These are phyloP conservation scores for Bisporella sp. DNA, from an alignment of 2,329 filamentous ascomycete genomes.

Conservation along the genomic window DNA sequence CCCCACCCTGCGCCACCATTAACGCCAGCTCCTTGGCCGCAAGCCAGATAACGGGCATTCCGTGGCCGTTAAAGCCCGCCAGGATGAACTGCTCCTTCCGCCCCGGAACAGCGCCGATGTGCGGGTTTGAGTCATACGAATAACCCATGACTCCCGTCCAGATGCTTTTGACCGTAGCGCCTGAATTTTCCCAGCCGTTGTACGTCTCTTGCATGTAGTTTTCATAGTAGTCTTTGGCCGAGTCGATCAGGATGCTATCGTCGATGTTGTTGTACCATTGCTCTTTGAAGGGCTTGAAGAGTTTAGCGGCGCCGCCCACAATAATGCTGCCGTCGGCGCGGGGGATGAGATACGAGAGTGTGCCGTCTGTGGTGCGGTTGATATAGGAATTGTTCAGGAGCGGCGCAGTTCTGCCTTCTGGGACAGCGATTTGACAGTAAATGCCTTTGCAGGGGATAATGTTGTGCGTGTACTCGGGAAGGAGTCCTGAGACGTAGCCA, in stretches of 20 bases:
- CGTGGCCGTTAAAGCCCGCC: not conserved
- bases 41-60: not conserved
- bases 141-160: constrained; percentile 32
- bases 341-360: constrained; percentile 22
- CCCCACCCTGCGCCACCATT: not conserved
- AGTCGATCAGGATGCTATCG: constrained; percentile 37
- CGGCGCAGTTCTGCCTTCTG: constrained; percentile 12
- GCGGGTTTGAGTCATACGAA: constrained; percentile 33
- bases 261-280: constrained; percentile 41
- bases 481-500: constrained; percentile 54
- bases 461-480: constrained; percentile 49
- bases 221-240: constrained; percentile 34
- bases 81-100: not conserved
- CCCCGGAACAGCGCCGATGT: constrained; percentile 34
- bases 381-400: constrained; percentile 16
- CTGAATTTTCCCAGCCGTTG: constrained; percentile 27
- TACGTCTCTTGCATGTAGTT: constrained; percentile 26
- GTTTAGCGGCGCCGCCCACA: constrained; percentile 33
- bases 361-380: constrained; percentile 5
- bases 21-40: not conserved
- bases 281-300: constrained; percentile 23
- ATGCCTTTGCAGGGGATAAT: constrained; percentile 56
- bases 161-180: constrained; percentile 25
- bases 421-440: constrained; percentile 24
- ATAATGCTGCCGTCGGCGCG: constrained; percentile 24